Percentiles rank a stretch among this genome's conserved stretches.
Conservation (phyloP, 192 early-diverging fungal genomes). For the Coemansia reversa region DNA sequence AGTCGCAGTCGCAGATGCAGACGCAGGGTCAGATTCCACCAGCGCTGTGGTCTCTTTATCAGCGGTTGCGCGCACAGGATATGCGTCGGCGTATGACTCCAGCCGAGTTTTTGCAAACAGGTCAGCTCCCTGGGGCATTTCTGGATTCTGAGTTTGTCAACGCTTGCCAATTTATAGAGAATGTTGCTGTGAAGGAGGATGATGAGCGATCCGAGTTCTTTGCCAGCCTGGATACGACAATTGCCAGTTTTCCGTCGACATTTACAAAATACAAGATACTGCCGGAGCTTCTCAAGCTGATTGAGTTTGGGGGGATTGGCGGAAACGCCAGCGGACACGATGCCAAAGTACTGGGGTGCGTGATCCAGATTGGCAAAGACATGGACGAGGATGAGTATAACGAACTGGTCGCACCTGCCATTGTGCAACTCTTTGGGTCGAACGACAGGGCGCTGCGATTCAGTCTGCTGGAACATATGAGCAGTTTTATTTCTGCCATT, state of each 20-base stretch:
- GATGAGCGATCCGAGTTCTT: constrained; percentile 83
- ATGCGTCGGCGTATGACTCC: constrained; percentile 65
- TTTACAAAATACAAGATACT: constrained; percentile 92
- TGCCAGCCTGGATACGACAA: constrained; percentile 67
- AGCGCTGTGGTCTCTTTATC: constrained; percentile 60
- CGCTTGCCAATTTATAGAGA: constrained; percentile 86
- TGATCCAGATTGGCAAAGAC: constrained; percentile 79
- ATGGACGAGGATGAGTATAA: constrained; percentile 77
- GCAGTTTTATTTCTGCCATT: constrained; percentile 68
- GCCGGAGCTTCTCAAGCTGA: constrained; percentile 82
- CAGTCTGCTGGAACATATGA: constrained; percentile 80
- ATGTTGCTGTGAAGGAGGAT: constrained; percentile 88
- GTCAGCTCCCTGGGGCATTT: constrained; percentile 60
- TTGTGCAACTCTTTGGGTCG: constrained; percentile 84
- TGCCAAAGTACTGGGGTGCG: constrained; percentile 70
- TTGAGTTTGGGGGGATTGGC: constrained; percentile 76
- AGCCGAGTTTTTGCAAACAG: constrained; percentile 68
- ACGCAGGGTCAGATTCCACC: constrained; percentile 62
- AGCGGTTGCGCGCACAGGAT: constrained; percentile 60
- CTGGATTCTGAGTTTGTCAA: constrained; percentile 83
- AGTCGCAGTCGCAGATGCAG: constrained; percentile 50
- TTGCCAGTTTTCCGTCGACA: constrained; percentile 76
- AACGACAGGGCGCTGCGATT: constrained; percentile 85
- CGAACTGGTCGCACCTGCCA: constrained; percentile 63
- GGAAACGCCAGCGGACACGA: constrained; percentile 25